Evolutionary conservation across 1,139 yeast genomes (phyloP), one percentile per base, ranked within the genome.

Genomic region (Nakaseomyces uthaithaninus): DNA sequence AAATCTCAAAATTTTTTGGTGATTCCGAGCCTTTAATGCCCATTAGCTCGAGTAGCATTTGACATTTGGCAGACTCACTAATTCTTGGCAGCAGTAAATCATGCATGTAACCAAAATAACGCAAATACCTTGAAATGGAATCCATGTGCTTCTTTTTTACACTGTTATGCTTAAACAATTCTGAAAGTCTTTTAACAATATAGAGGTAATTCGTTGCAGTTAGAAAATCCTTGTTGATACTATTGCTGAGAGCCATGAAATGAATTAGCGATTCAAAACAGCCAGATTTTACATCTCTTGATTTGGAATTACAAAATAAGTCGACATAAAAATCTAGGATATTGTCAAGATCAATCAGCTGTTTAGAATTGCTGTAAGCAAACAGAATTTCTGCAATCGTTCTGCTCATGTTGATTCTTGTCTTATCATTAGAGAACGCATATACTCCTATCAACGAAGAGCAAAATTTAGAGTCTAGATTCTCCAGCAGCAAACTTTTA

Each of bases 261-360:
- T 66, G 66, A 11, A 58, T 45, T 6, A 65, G 42, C 0, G 69
- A 62, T 41, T 64, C 63, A 30, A 65, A 51, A 15, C 63, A 48
- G 2, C 64, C 64, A 2, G 55, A 41, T 38, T 58, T 57, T 7
- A 50, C 50, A 36, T 53, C 56, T 18, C 57, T 49, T 3, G 54
- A 41, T 4, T 47, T 41, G 4, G 51, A 39, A 19, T 59, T 53
- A 4, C 51, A 36, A 42, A 60, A 60, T 2, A 64, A 24, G 25
- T 54, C 61, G 10, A 52, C 49, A 43, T 57, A 64, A 17, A 61
- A 46, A 2, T 43, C 47, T 40, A 60, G 44, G 2, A 54, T 50
- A 2, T 58, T 53, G 5, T 47, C 45, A 17, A 55, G 28, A 8
- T 44, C 39, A 1, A 55, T 20, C 3, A 50, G 12, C 5, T 51